phyloP scores from a whole-genome alignment of 805 yeast species.

The Kuraishia borneana region DNA sequence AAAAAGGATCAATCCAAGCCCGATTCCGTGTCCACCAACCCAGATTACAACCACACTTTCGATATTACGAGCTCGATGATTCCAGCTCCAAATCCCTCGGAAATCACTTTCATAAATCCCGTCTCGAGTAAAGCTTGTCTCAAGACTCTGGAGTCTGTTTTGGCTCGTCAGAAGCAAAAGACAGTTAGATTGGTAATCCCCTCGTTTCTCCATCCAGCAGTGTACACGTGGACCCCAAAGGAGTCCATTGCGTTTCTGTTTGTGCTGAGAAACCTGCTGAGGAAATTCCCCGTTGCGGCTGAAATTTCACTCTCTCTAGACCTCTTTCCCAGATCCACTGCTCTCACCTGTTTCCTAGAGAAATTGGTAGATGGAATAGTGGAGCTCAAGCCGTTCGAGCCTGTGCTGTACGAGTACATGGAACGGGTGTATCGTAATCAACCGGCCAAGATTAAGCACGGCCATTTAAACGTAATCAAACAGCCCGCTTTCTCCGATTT shows the following conservation, averaged over 20 bases:
- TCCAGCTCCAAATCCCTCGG: slow-evolving; percentile 57
- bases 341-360: slow-evolving; percentile 43
- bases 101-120: slow-evolving; percentile 44
- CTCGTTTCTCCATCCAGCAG: slow-evolving; percentile 66
- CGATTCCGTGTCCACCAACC: slow-evolving; percentile 24
- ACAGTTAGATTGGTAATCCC: slow-evolving; percentile 65
- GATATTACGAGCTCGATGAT: slow-evolving; percentile 64
- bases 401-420: slow-evolving; percentile 52
- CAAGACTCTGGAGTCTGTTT: slow-evolving; percentile 30
- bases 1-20: slow-evolving; percentile 15
- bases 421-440: slow-evolving; percentile 62
- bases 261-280: slow-evolving; percentile 40
- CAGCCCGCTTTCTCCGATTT: slow-evolving; percentile 61
- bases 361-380: slow-evolving; percentile 54
- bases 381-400: slow-evolving; percentile 73
- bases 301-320: slow-evolving; percentile 55
- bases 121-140: slow-evolving; percentile 14
- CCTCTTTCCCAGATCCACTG: slow-evolving; percentile 44
- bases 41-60: slow-evolving; percentile 53
- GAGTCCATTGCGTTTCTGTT: slow-evolving; percentile 52
- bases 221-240: slow-evolving; percentile 44
- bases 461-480: slow-evolving; percentile 66
- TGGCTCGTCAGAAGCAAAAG: slow-evolving; percentile 30
- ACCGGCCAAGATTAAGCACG: slow-evolving; percentile 75
- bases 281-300: slow-evolving; percentile 31